Base-by-base conservation (phyloP, 139 green algal species). In the Closterium sp. region DNA sequence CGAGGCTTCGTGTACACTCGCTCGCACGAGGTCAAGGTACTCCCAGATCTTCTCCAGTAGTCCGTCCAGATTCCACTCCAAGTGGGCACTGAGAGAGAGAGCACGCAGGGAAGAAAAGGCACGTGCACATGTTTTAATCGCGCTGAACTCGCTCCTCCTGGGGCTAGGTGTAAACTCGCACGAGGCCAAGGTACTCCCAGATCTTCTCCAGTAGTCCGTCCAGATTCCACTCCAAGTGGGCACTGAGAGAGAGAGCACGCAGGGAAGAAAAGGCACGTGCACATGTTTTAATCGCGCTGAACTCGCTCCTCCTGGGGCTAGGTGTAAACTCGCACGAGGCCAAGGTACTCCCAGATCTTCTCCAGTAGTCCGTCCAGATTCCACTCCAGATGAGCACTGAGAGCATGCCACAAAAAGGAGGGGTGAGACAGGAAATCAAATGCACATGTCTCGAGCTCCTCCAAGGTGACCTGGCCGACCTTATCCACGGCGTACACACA, bases 391-490 rank as follows among this genome's bases (percentile, higher is more conserved):
- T 95, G 93, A 13, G 93, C 89, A n/a, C 86, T 93, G 91, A 29
- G 92, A 70, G n/a, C n/a, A n/a, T n/a, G n/a, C n/a, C n/a, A n/a
- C n/a, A n/a, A n/a, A n/a, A n/a, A n/a, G n/a, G n/a, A n/a, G n/a
- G n/a, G n/a, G n/a, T n/a, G n/a, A n/a, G n/a, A n/a, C n/a, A n/a
- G n/a, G n/a, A n/a, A n/a, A n/a, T n/a, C n/a, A n/a, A n/a, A n/a
- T n/a, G n/a, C n/a, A n/a, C n/a, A n/a, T n/a, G n/a, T n/a, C 32
- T 99, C 96, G n/a, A 99, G 96, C 96, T 99, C 98, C 95, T 99
- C 97, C 34, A 99, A 94, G 13, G 97, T 98, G 94, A 99, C 96
- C 92, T 98, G 94, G 94, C 97, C 91, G 9, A 95, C 98, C 96
- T 99, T 99, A 96, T 99, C 99, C 91, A 99, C 95, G 2, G 97